Evolutionary conservation across 352 stramenopile species (phyloP), one percentile per base, ranked within the genome.

Genomic region (Peronospora belbahrii): DNA sequence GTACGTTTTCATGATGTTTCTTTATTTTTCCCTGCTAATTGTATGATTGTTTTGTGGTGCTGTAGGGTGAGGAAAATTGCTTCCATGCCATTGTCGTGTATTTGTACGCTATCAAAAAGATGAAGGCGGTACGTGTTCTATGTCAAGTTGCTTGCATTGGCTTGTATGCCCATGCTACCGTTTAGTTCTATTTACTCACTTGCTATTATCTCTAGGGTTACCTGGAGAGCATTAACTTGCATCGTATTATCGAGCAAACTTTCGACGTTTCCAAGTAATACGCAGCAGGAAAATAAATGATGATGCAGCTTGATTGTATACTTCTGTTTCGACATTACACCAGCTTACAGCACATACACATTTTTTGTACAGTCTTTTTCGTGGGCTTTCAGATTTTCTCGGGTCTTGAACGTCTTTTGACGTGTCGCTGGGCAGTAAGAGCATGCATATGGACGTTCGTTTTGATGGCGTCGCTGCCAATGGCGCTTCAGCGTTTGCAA

Each of bases 1-100:
- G 80, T 92, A 43, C 34, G 75, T 62, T 42, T 9, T 33, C 2
- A 39, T 42, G 39, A 7, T 41, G 43, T 36, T 18, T 36, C 40
- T 18, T 20, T 11, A 3, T 40, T n/a, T 22, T n/a, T 11, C 20
- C 13, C 28, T 30, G 37, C 42, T 40, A 34, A 35, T 31, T 6
- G 22, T n/a, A 24, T 53, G 18, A 4, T 25, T 45, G 19, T 13
- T 52, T 3, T 7, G 39, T 32, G 42, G 2, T 36, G 43, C 43
- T 46, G 8, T 43, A 92, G 80, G 79, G 78, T 5, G 80, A 89
- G 48, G 80, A 89, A 19, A 93, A 93, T 43, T 70, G 73, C 25
- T 93, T 93, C 49, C 81, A 93, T 42, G 74, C 70, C 14, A 85
- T 89, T 17, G 68, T 93, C 15, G 76, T 93, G 20, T 93, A 84